Conservation (phyloP, 352 stramenopile species). For the Aphanomyces euteiches region DNA sequence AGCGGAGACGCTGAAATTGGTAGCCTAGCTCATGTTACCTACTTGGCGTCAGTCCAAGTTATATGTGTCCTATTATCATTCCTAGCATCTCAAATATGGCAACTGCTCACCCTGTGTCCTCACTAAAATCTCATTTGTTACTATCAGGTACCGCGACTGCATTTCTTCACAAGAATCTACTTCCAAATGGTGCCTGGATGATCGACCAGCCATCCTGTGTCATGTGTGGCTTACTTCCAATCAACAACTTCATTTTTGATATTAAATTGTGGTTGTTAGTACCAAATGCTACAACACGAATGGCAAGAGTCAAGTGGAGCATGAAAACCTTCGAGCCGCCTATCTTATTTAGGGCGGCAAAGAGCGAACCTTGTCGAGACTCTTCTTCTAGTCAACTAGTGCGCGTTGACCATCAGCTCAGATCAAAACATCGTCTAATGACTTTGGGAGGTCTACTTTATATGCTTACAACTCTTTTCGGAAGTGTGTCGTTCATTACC, state of each 20-base stretch:
- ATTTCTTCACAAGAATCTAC: neutral
- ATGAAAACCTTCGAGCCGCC: neutral
- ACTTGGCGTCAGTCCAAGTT: neutral
- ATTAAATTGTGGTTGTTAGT: neutral
- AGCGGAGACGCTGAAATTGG: neutral
- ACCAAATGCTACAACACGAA: neutral
- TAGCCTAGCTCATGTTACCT: neutral
- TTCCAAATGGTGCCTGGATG: neutral
- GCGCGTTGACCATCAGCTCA: neutral
- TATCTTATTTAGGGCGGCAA: neutral
- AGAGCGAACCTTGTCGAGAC: neutral
- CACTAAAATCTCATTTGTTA: neutral
- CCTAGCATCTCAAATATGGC: neutral
- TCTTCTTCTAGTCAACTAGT: neutral
- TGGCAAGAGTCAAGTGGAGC: neutral
- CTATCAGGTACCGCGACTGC: neutral
- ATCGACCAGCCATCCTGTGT: neutral
- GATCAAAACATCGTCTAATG: neutral
- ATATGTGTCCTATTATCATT: neutral
- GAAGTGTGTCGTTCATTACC: slow-evolving; percentile 3
- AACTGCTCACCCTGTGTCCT: neutral
- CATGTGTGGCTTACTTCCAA: neutral
- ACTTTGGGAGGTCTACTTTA: neutral
- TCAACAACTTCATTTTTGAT: neutral
- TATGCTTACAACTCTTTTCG: neutral